Evolutionary conservation across 805 yeast species (phyloP).

Genomic region (Wickerhamiella musiphila): DNA sequence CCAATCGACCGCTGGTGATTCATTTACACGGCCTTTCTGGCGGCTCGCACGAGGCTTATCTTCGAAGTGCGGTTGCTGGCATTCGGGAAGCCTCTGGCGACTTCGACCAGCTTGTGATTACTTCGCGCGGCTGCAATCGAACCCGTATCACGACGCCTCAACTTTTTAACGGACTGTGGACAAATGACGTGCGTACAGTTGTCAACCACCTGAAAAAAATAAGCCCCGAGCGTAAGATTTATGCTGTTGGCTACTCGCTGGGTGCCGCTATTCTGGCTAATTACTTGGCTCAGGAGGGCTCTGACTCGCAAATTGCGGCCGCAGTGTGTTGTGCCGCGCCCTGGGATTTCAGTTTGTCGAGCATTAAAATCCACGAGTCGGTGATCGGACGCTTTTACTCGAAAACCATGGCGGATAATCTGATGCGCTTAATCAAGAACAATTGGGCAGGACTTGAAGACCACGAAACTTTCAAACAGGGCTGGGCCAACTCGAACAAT

Average conservation of each 20-base stretch:
- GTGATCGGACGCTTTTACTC: slow-evolving; percentile 33
- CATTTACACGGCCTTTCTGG: slow-evolving; percentile 68
- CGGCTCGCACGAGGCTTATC: slow-evolving; percentile 67
- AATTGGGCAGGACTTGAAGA: slow-evolving; percentile 27
- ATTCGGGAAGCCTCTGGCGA: slow-evolving; percentile 14
- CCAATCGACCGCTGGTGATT: slow-evolving; percentile 40
- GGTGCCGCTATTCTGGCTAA: slow-evolving; percentile 62
- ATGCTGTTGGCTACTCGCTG: slow-evolving; percentile 61
- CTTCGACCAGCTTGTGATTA: slow-evolving; percentile 54
- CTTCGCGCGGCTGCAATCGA: slow-evolving; percentile 62
- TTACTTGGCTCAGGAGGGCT: slow-evolving; percentile 48
- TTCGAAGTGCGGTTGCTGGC: slow-evolving; percentile 36
- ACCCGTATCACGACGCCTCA: slow-evolving; percentile 50
- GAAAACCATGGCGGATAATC: slow-evolving; percentile 32
- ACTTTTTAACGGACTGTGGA: slow-evolving; percentile 54
- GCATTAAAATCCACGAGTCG: slow-evolving; percentile 26
- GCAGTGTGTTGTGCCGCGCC: slow-evolving; percentile 51
- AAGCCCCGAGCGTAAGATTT: slow-evolving; percentile 48
- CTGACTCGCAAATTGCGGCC: slow-evolving; percentile 26
- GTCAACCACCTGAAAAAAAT: slow-evolving; percentile 31
- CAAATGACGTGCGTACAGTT: slow-evolving; percentile 46
- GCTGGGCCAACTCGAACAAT: slow-evolving; percentile 10
- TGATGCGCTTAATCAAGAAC: slow-evolving; percentile 26
- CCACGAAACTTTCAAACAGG: slow-evolving; percentile 17
- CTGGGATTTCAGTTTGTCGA: slow-evolving; percentile 50